Conservation (phyloP, 148 eudicot species). For the Dianthus caryophyllus region DNA sequence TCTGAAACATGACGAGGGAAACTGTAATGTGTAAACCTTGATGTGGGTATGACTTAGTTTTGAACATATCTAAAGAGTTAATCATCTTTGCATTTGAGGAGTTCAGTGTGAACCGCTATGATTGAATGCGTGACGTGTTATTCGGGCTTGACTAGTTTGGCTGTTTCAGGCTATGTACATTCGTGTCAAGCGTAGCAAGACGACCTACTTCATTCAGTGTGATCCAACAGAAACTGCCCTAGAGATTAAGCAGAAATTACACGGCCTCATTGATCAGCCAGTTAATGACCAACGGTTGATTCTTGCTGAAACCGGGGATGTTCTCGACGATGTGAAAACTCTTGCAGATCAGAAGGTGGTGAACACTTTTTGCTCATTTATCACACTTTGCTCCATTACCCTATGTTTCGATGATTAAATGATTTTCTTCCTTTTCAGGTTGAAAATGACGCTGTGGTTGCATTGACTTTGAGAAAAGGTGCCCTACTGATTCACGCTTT, state of each 20-base stretch:
- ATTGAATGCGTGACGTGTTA: not conserved
- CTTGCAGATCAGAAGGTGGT: constrained; percentile 91
- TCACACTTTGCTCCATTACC: constrained; percentile 8
- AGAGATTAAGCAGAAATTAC: constrained; percentile 77
- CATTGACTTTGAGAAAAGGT: constrained; percentile 93
- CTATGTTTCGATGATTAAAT: not conserved
- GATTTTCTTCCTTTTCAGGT: constrained; percentile 47
- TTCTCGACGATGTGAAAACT: constrained; percentile 77
- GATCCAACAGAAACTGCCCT: constrained; percentile 71
- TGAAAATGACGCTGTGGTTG: constrained; percentile 97
- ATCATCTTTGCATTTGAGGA: not conserved
- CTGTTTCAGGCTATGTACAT: constrained; percentile 82
- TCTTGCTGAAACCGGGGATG: constrained; percentile 53
- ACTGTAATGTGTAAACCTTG: not conserved
- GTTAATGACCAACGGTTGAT: constrained; percentile 67
- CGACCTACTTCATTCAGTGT: constrained; percentile 90
- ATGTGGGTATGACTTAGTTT: not conserved
- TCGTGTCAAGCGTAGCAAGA: constrained; percentile 81
- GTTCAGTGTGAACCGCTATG: not conserved
- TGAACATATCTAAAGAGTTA: not conserved
- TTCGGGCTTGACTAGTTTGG: constrained; percentile 6
- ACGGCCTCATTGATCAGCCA: constrained; percentile 66
- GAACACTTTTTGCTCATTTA: not conserved
- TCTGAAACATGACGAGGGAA: not conserved
- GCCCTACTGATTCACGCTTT: constrained; percentile 10